These are phyloP conservation scores for Cylindrotheca fusiformis DNA, from an alignment of 108 stramenopile genomes.

Conservation along the genomic window DNA sequence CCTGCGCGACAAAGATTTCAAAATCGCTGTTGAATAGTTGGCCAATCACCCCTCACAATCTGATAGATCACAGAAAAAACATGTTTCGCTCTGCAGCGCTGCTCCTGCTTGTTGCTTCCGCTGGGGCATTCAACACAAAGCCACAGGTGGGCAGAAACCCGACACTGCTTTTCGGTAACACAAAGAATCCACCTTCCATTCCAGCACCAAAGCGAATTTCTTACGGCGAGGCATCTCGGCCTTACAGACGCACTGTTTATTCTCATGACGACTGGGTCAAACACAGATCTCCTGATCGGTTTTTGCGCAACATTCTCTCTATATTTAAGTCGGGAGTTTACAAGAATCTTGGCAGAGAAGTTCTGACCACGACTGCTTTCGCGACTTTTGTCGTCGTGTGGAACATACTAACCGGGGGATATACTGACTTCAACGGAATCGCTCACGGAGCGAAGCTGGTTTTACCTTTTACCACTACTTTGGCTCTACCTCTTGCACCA, in stretches of 20 bases:
- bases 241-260: constrained; percentile 73
- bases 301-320: constrained; percentile 43
- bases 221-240: constrained; percentile 46
- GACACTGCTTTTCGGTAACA: constrained; percentile 9
- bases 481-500: constrained; percentile 57
- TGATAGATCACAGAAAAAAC: too few species aligned
- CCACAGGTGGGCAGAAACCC: too few species aligned
- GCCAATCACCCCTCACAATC: too few species aligned
- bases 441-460: constrained; percentile 36
- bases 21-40: too few species aligned
- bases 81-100: too few species aligned
- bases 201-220: constrained; percentile 10
- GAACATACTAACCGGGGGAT: constrained; percentile 57
- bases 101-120: too few species aligned
- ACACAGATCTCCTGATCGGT: constrained; percentile 63
- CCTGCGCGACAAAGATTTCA: too few species aligned
- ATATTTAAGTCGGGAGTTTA: constrained; percentile 55
- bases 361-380: constrained; percentile 35
- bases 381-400: constrained; percentile 49
- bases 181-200: constrained; percentile 24
- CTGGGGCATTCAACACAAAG: too few species aligned
- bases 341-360: constrained; percentile 56
- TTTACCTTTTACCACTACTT: constrained; percentile 23
- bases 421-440: constrained; percentile 53
- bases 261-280: constrained; percentile 71